A percentile compares a stretch with the other conserved stretches of the same genome.
phyloP scores from a whole-genome alignment of 169 alveolate genomes.

The Plasmodium gaboni region DNA sequence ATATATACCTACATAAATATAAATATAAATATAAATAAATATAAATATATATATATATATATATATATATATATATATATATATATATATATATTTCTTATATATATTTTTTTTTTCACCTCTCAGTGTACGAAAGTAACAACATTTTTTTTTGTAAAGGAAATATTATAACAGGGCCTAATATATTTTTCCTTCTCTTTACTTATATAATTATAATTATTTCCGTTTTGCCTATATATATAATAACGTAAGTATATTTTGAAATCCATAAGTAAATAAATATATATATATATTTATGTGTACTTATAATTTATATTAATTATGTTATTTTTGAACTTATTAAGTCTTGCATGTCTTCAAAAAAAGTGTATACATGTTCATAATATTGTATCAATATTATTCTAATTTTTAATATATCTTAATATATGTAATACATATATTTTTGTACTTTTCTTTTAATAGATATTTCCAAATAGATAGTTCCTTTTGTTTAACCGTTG shows the following conservation, averaged over 20 bases:
- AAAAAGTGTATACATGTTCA: too few relatives aligned
- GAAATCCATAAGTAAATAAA: neutral
- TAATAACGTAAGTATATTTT: constrained; percentile 56
- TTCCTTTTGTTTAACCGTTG: neutral
- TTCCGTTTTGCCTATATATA: constrained; percentile 58
- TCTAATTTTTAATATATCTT: too few relatives aligned
- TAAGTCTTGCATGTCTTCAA: neutral
- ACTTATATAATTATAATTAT: constrained; percentile 65
- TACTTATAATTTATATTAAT: neutral
- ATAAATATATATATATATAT: too few relatives aligned
- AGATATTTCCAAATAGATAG: constrained; percentile 63
- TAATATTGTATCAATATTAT: too few relatives aligned
- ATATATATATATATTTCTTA: constrained; percentile 1
- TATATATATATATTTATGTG: neutral
- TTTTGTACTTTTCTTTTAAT: neutral
- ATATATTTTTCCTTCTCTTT: constrained; percentile 64
- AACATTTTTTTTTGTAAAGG: constrained; percentile 75
- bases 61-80: too few relatives aligned
- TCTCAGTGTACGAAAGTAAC: constrained; percentile 72
- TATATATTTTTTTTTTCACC: constrained; percentile 8
- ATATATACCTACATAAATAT: neutral
- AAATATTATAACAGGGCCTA: constrained; percentile 76
- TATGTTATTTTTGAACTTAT: neutral
- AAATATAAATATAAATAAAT: neutral
- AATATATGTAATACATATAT: too few relatives aligned